Conservation (phyloP, 768 basidiomycete genomes). For the Phaffia australis region DNA sequence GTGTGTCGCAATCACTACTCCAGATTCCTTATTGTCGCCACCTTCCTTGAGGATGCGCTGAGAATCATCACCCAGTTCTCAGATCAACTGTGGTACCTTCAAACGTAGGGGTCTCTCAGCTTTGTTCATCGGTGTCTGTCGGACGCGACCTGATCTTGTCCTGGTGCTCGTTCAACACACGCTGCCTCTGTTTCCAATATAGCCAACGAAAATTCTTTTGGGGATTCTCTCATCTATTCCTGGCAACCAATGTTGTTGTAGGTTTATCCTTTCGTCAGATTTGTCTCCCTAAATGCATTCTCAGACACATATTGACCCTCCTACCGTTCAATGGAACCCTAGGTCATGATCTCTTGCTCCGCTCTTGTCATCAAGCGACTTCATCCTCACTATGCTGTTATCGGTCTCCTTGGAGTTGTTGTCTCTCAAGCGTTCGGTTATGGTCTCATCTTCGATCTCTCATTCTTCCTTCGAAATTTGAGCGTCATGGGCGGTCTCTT, state of each 20-base stretch:
- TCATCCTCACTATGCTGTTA: conserved; percentile 77
- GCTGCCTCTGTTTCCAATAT: neutral
- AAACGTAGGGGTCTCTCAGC: conserved; percentile 54
- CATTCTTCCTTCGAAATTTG: conserved; percentile 98
- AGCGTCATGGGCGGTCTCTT: conserved; percentile 95
- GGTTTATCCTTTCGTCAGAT: conserved; percentile 37
- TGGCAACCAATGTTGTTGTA: conserved; percentile 80
- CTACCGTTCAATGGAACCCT: neutral
- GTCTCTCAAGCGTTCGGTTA: conserved; percentile 90
- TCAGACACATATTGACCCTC: neutral
- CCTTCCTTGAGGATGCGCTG: conserved; percentile 92
- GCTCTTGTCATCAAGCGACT: conserved; percentile 74
- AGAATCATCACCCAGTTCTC: conserved; percentile 88
- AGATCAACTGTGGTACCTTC: conserved; percentile 97
- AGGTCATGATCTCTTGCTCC: conserved; percentile 85
- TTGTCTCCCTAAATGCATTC: neutral
- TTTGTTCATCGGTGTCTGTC: conserved; percentile 5
- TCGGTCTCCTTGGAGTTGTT: conserved; percentile 80
- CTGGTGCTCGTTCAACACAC: neutral
- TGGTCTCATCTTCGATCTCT: conserved; percentile 97
- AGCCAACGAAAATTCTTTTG: conserved; percentile 93
- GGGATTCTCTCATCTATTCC: conserved; percentile 89
- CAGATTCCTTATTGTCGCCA: conserved; percentile 90
- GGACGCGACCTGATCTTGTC: neutral
- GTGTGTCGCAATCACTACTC: neutral